These are phyloP conservation scores for Globisporangium ultimum DNA, from an alignment of 352 stramenopile genomes.

Conservation along the genomic window DNA sequence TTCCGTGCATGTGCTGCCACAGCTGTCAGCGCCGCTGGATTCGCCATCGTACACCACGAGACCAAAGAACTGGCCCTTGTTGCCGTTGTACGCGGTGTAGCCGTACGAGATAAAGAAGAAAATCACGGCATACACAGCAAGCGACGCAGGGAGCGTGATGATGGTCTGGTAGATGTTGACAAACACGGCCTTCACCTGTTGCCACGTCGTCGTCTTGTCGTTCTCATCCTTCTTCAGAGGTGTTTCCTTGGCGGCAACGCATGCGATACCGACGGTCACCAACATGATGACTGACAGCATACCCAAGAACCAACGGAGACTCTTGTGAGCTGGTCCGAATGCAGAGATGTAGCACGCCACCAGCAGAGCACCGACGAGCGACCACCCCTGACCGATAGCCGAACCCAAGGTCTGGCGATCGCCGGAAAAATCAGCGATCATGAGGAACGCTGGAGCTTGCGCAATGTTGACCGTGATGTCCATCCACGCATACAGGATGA, in stretches of 20 bases:
- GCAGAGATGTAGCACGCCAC: slow-evolving; percentile 73
- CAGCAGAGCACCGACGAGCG: slow-evolving; percentile 54
- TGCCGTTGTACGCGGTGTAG: slow-evolving; percentile 52
- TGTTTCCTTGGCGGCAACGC: slow-evolving; percentile 50
- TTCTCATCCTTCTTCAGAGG: slow-evolving; percentile 16
- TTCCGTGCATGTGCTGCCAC: slow-evolving; percentile 30
- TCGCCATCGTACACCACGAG: slow-evolving; percentile 42
- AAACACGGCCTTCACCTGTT: slow-evolving; percentile 35
- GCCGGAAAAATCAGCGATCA: slow-evolving; percentile 75
- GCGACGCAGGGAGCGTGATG: slow-evolving; percentile 28
- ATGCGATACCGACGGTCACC: slow-evolving; percentile 45
- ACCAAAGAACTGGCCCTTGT: slow-evolving; percentile 63
- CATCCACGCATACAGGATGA: slow-evolving; percentile 84
- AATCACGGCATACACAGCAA: slow-evolving; percentile 48
- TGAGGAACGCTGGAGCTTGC: slow-evolving; percentile 61
- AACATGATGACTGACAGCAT: slow-evolving; percentile 73
- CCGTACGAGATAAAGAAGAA: slow-evolving; percentile 51
- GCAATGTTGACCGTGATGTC: slow-evolving; percentile 80
- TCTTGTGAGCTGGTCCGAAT: slow-evolving; percentile 64
- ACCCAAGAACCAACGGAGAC: slow-evolving; percentile 58
- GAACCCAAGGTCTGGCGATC: slow-evolving; percentile 62
- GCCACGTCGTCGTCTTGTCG: slow-evolving; percentile 13
- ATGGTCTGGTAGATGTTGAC: slow-evolving; percentile 40
- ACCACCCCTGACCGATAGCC: slow-evolving; percentile 60
- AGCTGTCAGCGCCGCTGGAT: slow-evolving; percentile 32